phyloP scores from a whole-genome alignment of 1,284 basidiomycete species.

The Cutaneotrichosporon mucoides region DNA sequence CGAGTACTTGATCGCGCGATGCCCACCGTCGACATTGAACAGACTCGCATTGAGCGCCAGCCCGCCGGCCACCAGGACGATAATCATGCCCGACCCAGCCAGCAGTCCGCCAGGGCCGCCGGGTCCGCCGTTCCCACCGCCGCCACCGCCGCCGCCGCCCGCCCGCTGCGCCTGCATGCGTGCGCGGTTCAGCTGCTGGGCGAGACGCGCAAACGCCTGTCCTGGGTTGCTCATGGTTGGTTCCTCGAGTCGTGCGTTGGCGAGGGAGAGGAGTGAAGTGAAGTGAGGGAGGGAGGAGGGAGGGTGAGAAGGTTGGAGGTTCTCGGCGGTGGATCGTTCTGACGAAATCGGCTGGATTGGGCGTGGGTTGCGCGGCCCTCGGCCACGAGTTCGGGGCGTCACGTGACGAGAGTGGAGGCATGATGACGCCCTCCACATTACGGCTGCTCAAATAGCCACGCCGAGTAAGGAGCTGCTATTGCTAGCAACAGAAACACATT shows the following conservation, averaged over 20 bases:
- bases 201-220: constrained; percentile 45
- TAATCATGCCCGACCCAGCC: constrained; percentile 72
- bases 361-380: constrained; percentile 3
- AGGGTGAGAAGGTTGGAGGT: neutral
- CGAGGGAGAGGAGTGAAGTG: too few species aligned
- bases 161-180: constrained; percentile 36
- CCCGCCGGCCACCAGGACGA: constrained; percentile 75
- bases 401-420: too few species aligned
- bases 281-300: neutral
- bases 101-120: constrained; percentile 61
- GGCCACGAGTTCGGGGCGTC: neutral
- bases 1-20: constrained; percentile 98
- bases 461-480: too few species aligned
- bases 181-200: constrained; percentile 45
- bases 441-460: too few species aligned
- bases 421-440: too few species aligned
- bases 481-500: too few species aligned
- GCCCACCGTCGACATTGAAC: constrained; percentile 99
- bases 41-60: constrained; percentile 78
- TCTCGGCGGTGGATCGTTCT: neutral
- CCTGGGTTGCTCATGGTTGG: constrained; percentile 12
- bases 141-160: constrained; percentile 27
- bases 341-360: neutral
- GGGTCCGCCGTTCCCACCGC: constrained; percentile 38
- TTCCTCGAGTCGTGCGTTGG: neutral